Percentiles rank a stretch among this genome's conserved stretches.
Evolutionary conservation across 345 rosid genomes (phyloP).

Genomic region (Pistacia atlantica): DNA sequence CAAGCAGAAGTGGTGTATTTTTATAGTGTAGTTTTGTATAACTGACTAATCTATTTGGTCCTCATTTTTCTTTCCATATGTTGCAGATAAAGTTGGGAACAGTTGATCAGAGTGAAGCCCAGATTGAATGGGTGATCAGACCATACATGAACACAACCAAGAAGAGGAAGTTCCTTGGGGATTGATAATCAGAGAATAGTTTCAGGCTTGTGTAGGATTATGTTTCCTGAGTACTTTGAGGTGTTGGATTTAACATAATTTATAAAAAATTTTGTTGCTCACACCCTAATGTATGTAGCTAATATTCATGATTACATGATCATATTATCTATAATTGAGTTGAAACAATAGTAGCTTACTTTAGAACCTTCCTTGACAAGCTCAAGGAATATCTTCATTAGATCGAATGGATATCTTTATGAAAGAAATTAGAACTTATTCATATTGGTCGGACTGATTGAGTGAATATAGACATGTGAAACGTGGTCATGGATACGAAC

Average conservation of each 20-base stretch:
- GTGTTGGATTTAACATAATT: background rate
- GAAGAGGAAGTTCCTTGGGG: constrained; percentile 66
- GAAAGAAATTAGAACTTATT: too few relatives aligned
- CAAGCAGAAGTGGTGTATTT: background rate
- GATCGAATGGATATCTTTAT: too few relatives aligned
- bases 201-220: background rate
- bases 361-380: too few relatives aligned
- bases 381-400: too few relatives aligned
- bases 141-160: constrained; percentile 89
- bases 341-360: too few relatives aligned
- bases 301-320: background rate
- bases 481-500: too few relatives aligned
- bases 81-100: constrained; percentile 82
- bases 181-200: constrained; percentile 30
- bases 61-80: background rate
- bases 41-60: background rate
- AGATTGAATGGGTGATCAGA: constrained; percentile 72
- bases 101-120: constrained; percentile 83
- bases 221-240: background rate
- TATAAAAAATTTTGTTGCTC: background rate
- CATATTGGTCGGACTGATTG: too few relatives aligned
- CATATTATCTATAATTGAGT: too few relatives aligned
- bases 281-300: background rate
- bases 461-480: too few relatives aligned
- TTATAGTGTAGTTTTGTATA: background rate